A percentile compares a stretch with the other conserved stretches of the same genome.
Evolutionary conservation across 192 early-diverging fungal species (phyloP).

Genomic region (Coemansia sp.): DNA sequence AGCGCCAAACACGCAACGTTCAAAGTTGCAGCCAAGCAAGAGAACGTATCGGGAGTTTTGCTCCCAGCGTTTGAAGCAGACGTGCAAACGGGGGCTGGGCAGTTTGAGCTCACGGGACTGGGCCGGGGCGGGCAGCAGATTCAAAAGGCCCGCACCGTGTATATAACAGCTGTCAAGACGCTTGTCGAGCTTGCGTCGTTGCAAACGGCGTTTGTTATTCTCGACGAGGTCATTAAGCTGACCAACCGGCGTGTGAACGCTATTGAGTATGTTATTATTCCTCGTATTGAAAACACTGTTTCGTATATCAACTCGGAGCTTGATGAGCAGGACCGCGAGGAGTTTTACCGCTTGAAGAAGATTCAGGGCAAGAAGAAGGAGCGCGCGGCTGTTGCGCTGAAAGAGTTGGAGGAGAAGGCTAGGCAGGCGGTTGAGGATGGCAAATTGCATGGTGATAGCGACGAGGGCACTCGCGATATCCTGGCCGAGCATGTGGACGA

Average conservation of each 20-base stretch:
- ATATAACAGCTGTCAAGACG: slow-evolving; percentile 92
- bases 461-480: slow-evolving; percentile 28
- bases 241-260: slow-evolving; percentile 99
- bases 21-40: slow-evolving; percentile 85
- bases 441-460: slow-evolving; percentile 9
- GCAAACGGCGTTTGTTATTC: slow-evolving; percentile 98
- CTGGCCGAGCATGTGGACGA: slow-evolving; percentile 54
- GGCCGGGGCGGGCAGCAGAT: slow-evolving; percentile 98
- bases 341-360: slow-evolving; percentile 98
- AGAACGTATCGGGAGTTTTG: slow-evolving; percentile 98
- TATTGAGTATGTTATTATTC: slow-evolving; percentile 99
- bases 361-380: slow-evolving; percentile 99
- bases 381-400: slow-evolving; percentile 57
- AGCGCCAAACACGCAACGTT: slow-evolving; percentile 88
- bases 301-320: slow-evolving; percentile 94
- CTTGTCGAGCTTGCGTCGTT: slow-evolving; percentile 96
- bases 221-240: slow-evolving; percentile 99
- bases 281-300: slow-evolving; percentile 97
- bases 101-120: slow-evolving; percentile 98
- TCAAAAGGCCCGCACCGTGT: slow-evolving; percentile 90
- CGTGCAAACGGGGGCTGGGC: slow-evolving; percentile 77
- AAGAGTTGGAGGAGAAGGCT: slow-evolving; percentile 29
- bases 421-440: slow-evolving; percentile 10
- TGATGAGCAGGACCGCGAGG: slow-evolving; percentile 98
- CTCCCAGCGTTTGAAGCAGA: slow-evolving; percentile 85